These are phyloP conservation scores for Fusarium vanettenii DNA, from an alignment of 2,329 filamentous ascomycete species.

Conservation along the genomic window DNA sequence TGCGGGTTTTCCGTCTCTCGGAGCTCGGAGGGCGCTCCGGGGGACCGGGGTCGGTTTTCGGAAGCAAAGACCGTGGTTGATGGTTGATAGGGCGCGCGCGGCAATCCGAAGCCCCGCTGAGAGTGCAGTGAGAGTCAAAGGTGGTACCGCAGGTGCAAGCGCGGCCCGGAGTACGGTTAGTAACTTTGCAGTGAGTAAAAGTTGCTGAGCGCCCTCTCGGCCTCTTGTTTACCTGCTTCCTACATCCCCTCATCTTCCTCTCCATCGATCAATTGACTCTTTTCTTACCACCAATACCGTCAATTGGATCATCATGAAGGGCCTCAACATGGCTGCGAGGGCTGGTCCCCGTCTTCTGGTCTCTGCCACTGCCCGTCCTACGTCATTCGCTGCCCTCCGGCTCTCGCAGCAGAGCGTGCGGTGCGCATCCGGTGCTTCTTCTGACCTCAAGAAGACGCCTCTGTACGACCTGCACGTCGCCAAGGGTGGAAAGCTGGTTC, in stretches of 20 bases:
- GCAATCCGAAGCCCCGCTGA: constrained; percentile 27
- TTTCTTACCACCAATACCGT: constrained; percentile 12
- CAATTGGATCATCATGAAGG: constrained; percentile 47
- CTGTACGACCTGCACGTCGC: constrained; percentile 83
- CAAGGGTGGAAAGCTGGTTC: constrained; percentile 91
- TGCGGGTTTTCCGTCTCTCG: constrained; percentile 1
- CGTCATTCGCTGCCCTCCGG: constrained; percentile 33
- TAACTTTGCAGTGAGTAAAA: constrained; percentile 19
- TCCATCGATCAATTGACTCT: constrained; percentile 31
- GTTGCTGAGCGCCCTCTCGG: constrained; percentile 18
- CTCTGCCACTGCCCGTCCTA: constrained; percentile 29
- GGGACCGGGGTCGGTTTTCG: constrained; percentile 38
- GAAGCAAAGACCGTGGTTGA: constrained; percentile 21
- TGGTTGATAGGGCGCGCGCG: constrained; percentile 22
- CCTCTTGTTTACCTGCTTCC: constrained; percentile 14
- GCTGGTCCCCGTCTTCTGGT: constrained; percentile 45
- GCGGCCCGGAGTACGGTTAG: constrained; percentile 10
- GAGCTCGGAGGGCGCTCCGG: constrained; percentile 37
- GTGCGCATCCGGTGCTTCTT: constrained; percentile 45
- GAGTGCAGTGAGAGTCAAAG: not conserved
- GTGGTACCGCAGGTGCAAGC: not conserved
- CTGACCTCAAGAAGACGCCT: constrained; percentile 70
- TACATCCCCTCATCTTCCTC: constrained; percentile 13
- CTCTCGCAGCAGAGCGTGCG: constrained; percentile 40
- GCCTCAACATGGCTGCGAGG: constrained; percentile 46